A percentile compares a stretch with the other conserved stretches of the same genome.
phyloP scores from a whole-genome alignment of 208 protist species.

The Phytomonas sp. region DNA sequence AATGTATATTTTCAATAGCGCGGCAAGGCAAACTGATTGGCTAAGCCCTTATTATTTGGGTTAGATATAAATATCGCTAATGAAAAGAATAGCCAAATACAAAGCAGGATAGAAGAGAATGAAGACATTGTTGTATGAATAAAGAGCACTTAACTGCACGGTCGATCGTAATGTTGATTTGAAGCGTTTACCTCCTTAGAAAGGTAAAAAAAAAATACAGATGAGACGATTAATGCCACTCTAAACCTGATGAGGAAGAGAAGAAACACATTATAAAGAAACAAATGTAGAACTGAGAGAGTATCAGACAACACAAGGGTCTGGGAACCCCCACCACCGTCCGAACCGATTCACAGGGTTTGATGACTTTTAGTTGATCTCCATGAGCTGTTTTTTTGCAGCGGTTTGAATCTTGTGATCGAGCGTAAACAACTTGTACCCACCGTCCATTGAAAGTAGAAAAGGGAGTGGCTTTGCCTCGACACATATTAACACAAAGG shows the following conservation, averaged over 20 bases:
- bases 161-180: background rate
- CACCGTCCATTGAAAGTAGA: slow-evolving; percentile 81
- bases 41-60: background rate
- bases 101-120: background rate
- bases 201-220: background rate
- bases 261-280: background rate
- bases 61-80: background rate
- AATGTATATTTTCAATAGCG: background rate
- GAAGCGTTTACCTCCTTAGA: background rate
- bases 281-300: background rate
- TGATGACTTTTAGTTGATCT: slow-evolving; percentile 8
- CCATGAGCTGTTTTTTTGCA: slow-evolving; percentile 68
- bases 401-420: slow-evolving; percentile 63
- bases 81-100: background rate
- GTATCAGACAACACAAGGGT: background rate
- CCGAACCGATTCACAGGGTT: background rate
- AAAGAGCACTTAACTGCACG: background rate
- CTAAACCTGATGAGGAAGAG: background rate
- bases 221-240: background rate
- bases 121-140: background rate
- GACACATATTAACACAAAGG: slow-evolving; percentile 84
- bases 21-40: background rate
- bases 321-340: background rate
- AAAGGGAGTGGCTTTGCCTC: slow-evolving; percentile 66
- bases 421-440: slow-evolving; percentile 87